A percentile compares a stretch with the other conserved stretches of the same genome.
Conservation (phyloP, 1,284 basidiomycete species). For the Marasmius fiardii region DNA sequence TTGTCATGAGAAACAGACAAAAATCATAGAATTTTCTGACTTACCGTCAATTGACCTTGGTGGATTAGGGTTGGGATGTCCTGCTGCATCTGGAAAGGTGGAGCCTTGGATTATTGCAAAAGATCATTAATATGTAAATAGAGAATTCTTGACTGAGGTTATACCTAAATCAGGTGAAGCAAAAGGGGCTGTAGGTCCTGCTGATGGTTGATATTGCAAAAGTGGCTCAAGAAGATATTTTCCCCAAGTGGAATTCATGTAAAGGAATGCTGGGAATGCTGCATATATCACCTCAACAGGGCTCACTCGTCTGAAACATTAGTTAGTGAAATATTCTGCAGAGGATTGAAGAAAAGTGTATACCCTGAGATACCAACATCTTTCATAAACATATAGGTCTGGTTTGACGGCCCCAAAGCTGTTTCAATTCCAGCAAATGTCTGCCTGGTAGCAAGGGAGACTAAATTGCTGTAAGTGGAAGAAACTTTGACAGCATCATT, state of each 20-base stretch:
- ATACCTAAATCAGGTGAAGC: constrained; percentile 33
- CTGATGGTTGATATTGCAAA: constrained; percentile 29
- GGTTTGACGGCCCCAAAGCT: neutral
- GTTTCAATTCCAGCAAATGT: neutral
- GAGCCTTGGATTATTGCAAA: constrained; percentile 1
- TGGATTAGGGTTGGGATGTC: constrained; percentile 21
- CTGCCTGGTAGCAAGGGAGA: neutral
- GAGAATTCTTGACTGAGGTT: neutral
- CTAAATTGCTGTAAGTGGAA: neutral
- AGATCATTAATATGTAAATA: neutral
- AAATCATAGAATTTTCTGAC: neutral
- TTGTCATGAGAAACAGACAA: neutral
- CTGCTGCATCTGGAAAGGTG: neutral
- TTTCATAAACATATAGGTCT: constrained; percentile 35
- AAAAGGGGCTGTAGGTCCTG: constrained; percentile 17
- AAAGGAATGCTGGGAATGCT: constrained; percentile 35
- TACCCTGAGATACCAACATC: constrained; percentile 22
- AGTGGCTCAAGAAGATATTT: constrained; percentile 36
- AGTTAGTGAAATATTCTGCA: neutral
- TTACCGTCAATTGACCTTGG: constrained; percentile 19
- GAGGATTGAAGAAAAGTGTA: neutral
- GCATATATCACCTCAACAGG: constrained; percentile 40
- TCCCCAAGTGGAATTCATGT: constrained; percentile 32
- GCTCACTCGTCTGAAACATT: constrained; percentile 20
- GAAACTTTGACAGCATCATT: neutral